Conservation (phyloP, 225 moss, liverwort and hornwort genomes). For the Polytrichum commune region DNA sequence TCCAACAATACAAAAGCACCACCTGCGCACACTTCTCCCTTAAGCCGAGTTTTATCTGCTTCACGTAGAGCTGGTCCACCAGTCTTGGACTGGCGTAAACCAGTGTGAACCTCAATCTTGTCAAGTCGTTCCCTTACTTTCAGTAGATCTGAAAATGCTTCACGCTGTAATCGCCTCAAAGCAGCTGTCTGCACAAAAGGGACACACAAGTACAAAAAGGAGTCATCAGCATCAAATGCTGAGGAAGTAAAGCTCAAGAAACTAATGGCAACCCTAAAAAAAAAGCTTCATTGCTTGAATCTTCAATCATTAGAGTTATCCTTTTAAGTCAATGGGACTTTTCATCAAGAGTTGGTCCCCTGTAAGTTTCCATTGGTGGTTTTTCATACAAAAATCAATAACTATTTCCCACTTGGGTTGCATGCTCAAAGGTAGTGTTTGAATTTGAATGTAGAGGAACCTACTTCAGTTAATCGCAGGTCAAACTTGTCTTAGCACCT, state of each 20-base stretch:
- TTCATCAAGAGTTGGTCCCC: no score
- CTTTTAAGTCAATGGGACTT: no score
- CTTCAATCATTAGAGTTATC: neutral
- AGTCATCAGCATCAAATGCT: no score
- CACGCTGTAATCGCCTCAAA: conserved; percentile 87
- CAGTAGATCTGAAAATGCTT: conserved; percentile 72
- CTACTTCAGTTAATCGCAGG: no score
- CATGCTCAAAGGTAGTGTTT: no score
- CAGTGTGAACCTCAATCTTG: conserved; percentile 73
- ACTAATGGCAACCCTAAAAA: neutral
- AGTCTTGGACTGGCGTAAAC: conserved; percentile 51
- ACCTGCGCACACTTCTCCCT: conserved; percentile 77
- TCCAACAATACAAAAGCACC: conserved; percentile 73
- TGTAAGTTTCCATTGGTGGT: no score
- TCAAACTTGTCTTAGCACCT: no score
- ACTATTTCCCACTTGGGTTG: no score
- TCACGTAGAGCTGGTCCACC: conserved; percentile 29
- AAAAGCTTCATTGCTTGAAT: neutral
- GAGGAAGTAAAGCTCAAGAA: no score
- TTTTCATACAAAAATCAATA: no score
- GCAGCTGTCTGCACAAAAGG: conserved; percentile 66
- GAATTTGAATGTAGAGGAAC: no score
- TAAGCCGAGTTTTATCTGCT: conserved; percentile 56
- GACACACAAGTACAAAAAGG: conserved; percentile 10
- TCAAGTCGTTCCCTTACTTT: conserved; percentile 77